Conservation (phyloP, 164 flowering plant genomes). For the Hamamelis virginiana region DNA sequence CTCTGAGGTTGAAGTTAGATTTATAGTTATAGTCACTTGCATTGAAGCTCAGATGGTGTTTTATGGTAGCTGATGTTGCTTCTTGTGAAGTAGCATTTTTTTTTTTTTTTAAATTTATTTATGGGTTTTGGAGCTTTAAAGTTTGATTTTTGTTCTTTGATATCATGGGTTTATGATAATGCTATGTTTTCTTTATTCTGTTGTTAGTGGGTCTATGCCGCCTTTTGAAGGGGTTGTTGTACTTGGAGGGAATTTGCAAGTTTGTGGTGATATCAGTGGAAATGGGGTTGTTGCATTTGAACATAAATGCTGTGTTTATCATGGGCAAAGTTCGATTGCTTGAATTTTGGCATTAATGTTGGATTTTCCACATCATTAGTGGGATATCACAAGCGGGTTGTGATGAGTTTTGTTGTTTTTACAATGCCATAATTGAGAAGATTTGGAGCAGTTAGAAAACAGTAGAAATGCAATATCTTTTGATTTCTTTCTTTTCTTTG, state of each 20-base stretch:
- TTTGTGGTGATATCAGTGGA: background rate
- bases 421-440: constrained; percentile 13
- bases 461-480: constrained; percentile 20
- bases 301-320: background rate
- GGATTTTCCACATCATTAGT: background rate
- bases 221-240: background rate
- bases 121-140: constrained; percentile 9
- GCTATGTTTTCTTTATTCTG: background rate
- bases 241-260: background rate
- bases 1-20: too few relatives aligned
- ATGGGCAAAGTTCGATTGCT: constrained; percentile 11
- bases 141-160: constrained; percentile 6
- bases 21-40: background rate
- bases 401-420: constrained; percentile 4
- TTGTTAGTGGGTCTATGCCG: background rate
- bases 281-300: constrained; percentile 5
- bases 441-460: constrained; percentile 5
- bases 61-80: constrained; percentile 5
- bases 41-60: background rate
- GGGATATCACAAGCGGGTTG: background rate
- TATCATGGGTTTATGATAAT: background rate
- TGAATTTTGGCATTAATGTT: constrained; percentile 12
- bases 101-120: too few relatives aligned
- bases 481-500: constrained; percentile 21
- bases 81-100: background rate